Evolutionary conservation across 257 asterid genomes (phyloP), one percentile per base, ranked within the genome.

Genomic region (Plantago elongata): DNA sequence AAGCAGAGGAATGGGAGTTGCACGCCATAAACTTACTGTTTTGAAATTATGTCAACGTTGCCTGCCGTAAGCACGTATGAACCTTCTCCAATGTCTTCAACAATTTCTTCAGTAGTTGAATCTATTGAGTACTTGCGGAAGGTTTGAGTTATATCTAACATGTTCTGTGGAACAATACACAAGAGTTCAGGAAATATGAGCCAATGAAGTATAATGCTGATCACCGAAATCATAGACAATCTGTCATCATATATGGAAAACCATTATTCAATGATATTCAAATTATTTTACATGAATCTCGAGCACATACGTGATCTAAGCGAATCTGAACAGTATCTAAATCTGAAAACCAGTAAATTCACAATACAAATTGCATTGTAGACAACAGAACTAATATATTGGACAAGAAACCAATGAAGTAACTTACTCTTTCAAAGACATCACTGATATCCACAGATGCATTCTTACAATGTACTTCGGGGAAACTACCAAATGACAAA

Each of bases 381-480:
- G 40, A 34, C 4, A 6, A 34, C 40, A 0, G 40, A 7, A 34
- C 40, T 34, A 34, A 34, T 4, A 34, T 34, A 34, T 42, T 44
- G 27, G 27, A 22, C 46, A 16, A 61, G 68, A 43, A 64, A 27
- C 56, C 52, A 18, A 62, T 69, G 46, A 63, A 43, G 40, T 15
- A 3, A 82, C 97, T 81, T 89, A 92, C 99, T 54, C 96, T 92
- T 76, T 94, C 99, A 77, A 89, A 71, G 71, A 79, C 87, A 72
- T 89, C 99, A 75, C 89, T 83, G 76, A 92, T 90, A 68, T 89
- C 95, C 30, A 92, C 83, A n/a, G 99, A 92, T 56, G 97, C 97
- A 79, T 86, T 86, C 76, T 92, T 97, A 73, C 99, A 92, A 69
- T 95, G 84, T 69, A 92, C 56, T 30, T 97, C 94, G 8, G 96